Percentiles rank a stretch among this genome's conserved stretches.
These are phyloP conservation scores for Chalaropsis ovoidea DNA, from an alignment of 2,329 filamentous ascomycete genomes.

Conservation along the genomic window DNA sequence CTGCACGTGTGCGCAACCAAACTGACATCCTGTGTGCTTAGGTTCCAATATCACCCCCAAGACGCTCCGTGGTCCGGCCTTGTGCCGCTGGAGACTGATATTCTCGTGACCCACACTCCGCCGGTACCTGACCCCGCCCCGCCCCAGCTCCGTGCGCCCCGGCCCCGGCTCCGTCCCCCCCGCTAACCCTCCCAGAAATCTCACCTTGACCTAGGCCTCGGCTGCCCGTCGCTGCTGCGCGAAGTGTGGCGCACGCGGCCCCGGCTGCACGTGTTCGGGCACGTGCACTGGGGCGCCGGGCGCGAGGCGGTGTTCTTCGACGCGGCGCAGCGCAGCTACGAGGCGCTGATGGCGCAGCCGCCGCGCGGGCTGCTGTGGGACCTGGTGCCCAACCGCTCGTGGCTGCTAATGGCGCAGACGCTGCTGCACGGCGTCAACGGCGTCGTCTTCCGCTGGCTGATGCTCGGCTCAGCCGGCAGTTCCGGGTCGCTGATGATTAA, in stretches of 20 bases:
- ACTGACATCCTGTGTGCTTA: neutral
- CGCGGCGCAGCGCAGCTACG: constrained; percentile 59
- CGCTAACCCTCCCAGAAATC: constrained; percentile 39
- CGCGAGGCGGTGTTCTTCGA: constrained; percentile 64
- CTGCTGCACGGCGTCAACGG: constrained; percentile 39
- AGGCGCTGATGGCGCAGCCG: constrained; percentile 46
- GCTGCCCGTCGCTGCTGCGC: constrained; percentile 58
- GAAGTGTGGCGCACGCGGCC: constrained; percentile 69
- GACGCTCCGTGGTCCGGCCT: constrained; percentile 55
- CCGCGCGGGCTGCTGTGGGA: constrained; percentile 39
- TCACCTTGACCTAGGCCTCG: constrained; percentile 59
- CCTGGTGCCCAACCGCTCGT: constrained; percentile 37
- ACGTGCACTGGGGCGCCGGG: constrained; percentile 69
- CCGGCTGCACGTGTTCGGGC: constrained; percentile 70
- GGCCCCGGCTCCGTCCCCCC: neutral
- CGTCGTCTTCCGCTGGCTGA: constrained; percentile 47
- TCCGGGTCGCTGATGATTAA: constrained; percentile 47
- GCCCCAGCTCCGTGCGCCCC: neutral
- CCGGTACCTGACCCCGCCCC: constrained; percentile 40
- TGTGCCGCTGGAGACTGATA: constrained; percentile 61
- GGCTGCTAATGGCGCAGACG: constrained; percentile 40
- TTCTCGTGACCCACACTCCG: constrained; percentile 73
- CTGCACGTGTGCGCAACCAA: neutral
- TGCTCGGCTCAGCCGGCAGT: constrained; percentile 43
- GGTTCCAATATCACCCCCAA: constrained; percentile 42